These are phyloP conservation scores for Fusarium torulosum DNA, from an alignment of 2,329 filamentous ascomycete species.

Conservation along the genomic window DNA sequence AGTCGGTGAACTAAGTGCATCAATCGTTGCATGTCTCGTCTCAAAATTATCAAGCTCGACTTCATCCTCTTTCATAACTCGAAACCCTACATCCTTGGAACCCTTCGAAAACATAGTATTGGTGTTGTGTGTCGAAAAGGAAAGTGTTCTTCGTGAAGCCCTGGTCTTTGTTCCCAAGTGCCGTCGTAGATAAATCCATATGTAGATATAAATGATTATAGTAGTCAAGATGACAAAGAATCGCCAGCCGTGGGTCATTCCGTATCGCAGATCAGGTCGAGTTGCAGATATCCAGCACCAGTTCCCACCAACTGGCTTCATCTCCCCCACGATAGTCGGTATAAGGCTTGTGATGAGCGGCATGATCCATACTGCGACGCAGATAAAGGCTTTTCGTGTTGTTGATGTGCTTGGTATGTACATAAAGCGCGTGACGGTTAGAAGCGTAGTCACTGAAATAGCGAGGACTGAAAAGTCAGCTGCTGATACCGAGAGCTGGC, in stretches of 20 bases:
- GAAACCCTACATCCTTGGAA: slow-evolving; percentile 21
- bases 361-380: slow-evolving; percentile 36
- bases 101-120: slow-evolving; percentile 16
- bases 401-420: slow-evolving; percentile 37
- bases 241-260: slow-evolving; percentile 60
- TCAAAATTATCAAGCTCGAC: slow-evolving; percentile 26
- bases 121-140: slow-evolving; percentile 14
- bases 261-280: slow-evolving; percentile 57
- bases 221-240: slow-evolving; percentile 58
- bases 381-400: slow-evolving; percentile 28
- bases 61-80: slow-evolving; percentile 28
- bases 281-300: slow-evolving; percentile 62
- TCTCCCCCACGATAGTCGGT: slow-evolving; percentile 36
- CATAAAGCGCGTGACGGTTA: slow-evolving; percentile 39
- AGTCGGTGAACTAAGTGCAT: neutral
- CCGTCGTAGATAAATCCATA: slow-evolving; percentile 48
- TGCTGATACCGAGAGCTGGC: slow-evolving; percentile 43
- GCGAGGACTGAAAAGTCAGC: slow-evolving; percentile 46
- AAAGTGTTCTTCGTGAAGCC: neutral
- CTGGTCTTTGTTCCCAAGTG: slow-evolving; percentile 13
- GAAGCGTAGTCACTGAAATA: slow-evolving; percentile 43
- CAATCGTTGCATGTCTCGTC: neutral
- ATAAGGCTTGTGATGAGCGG: slow-evolving; percentile 40
- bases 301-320: slow-evolving; percentile 56
- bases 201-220: slow-evolving; percentile 57